phyloP scores from a whole-genome alignment of 495 filamentous ascomycete species.

The Penicillium paxilli region DNA sequence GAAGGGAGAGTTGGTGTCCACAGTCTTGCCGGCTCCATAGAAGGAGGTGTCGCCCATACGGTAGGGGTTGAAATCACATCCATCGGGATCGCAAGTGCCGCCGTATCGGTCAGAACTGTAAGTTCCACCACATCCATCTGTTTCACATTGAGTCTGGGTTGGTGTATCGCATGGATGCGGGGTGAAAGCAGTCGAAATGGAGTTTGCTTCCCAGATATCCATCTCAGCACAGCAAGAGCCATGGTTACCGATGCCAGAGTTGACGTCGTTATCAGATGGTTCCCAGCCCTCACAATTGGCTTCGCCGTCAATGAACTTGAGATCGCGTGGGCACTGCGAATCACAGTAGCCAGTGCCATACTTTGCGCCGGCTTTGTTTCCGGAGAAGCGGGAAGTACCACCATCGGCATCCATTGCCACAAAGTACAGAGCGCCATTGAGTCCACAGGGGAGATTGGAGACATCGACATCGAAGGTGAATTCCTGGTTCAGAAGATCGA shows the following conservation, averaged over 20 bases:
- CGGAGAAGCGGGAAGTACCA: conserved; percentile 47
- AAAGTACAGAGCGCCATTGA: conserved; percentile 73
- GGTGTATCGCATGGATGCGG: conserved; percentile 64
- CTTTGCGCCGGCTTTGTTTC: conserved; percentile 66
- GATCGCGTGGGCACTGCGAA: conserved; percentile 64
- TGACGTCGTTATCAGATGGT: conserved; percentile 56
- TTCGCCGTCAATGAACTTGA: conserved; percentile 70
- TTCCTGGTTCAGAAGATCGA: conserved; percentile 61
- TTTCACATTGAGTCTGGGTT: conserved; percentile 57
- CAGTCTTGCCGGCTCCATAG: conserved; percentile 59
- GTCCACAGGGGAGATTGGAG: conserved; percentile 64
- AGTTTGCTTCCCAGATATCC: conserved; percentile 74
- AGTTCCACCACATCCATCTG: conserved; percentile 53
- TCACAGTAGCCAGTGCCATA: conserved; percentile 81
- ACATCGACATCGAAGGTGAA: conserved; percentile 70
- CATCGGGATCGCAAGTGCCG: conserved; percentile 71
- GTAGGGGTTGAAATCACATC: conserved; percentile 80
- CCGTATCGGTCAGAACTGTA: conserved; percentile 43
- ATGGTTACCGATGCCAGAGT: conserved; percentile 58
- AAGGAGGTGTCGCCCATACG: conserved; percentile 61
- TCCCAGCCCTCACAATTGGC: conserved; percentile 61
- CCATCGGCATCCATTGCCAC: conserved; percentile 65
- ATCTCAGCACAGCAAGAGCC: conserved; percentile 74
- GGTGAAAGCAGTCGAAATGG: conserved; percentile 55
- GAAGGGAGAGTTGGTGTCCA: conserved; percentile 64